phyloP scores from a whole-genome alignment of 2,329 filamentous ascomycete genomes.

The Cladosporium sp. region DNA sequence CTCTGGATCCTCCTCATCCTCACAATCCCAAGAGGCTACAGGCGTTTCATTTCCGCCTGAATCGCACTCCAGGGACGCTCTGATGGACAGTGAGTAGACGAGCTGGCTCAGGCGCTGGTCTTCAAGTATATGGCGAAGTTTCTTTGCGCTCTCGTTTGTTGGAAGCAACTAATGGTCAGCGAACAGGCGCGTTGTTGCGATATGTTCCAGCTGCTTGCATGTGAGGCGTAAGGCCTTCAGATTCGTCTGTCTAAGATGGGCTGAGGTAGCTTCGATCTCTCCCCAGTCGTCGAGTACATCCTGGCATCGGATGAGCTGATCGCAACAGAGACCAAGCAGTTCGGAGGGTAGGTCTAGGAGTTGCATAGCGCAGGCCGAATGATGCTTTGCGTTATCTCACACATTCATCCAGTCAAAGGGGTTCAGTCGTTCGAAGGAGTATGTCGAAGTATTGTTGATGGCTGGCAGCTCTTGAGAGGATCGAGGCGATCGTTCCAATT shows the following conservation, averaged over 20 bases:
- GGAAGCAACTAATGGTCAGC: not conserved
- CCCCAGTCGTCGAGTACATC: not conserved
- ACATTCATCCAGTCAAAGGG: too few species aligned
- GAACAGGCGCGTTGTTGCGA: not conserved
- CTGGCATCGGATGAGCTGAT: not conserved
- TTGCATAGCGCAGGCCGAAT: not conserved
- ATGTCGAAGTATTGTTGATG: too few species aligned
- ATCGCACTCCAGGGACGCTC: not conserved
- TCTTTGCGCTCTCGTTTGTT: not conserved
- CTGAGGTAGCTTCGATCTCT: not conserved
- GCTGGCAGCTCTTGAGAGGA: too few species aligned
- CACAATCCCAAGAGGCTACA: not conserved
- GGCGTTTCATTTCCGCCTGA: not conserved
- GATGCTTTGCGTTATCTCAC: too few species aligned
- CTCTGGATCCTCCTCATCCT: not conserved
- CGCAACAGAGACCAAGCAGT: not conserved
- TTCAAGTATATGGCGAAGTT: not conserved
- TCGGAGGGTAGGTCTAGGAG: not conserved
- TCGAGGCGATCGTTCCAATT: too few species aligned
- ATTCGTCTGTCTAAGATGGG: not conserved
- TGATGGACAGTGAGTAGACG: not conserved
- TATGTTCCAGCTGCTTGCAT: not conserved
- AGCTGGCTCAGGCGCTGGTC: not conserved
- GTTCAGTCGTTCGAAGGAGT: too few species aligned
- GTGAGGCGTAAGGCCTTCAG: not conserved